Evolutionary conservation across 2,329 filamentous ascomycete species (phyloP), one percentile per base, ranked within the genome.

Genomic region (Phyllosticta ampelicida): DNA sequence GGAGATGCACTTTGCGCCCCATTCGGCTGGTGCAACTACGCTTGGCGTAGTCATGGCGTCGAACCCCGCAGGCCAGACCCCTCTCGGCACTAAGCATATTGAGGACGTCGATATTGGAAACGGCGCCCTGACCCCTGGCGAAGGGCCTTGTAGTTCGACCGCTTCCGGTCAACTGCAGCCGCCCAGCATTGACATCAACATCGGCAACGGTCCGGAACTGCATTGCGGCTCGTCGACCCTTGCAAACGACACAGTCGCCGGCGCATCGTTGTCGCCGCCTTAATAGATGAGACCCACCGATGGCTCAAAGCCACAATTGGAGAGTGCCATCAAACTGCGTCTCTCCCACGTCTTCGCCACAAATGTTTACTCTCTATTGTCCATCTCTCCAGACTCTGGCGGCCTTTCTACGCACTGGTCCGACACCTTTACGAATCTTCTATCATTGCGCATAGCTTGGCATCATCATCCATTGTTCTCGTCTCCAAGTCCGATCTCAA

Each of bases 1-100:
- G 55, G 55, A 58, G n/a, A 49, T 51, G 36, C 30, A 16, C 23
- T 48, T 53, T 58, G 36, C 36, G 36, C 36, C 51, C 19, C 21
- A 23, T 28, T 29, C 18, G 49, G 26, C 48, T 36, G 18, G 26
- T 18, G 21, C 49, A 21, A 20, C 51, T 51, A 23, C 26, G 11
- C 28, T 55, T 16, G 29, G 16, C n/a, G 50, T 26, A 48, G 18
- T 49, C 48, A 51, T 49, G 19, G 51, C 29, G 29, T 50, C 21
- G 18, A 53, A 11, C 23, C 21, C n/a, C 3, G n/a, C 36, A 23
- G 36, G 5, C 21, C 56, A n/a, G 51, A 28, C n/a, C 18, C 56
- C 21, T 20, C 53, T 58, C 10, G 56, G 44, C 10, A 44, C 53
- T 1, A 52, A 58, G 9, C 52, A 58, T 20, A 44, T 28, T 5